Base-by-base conservation (phyloP, 768 basidiomycete genomes). In the Phallus indusiatus region DNA sequence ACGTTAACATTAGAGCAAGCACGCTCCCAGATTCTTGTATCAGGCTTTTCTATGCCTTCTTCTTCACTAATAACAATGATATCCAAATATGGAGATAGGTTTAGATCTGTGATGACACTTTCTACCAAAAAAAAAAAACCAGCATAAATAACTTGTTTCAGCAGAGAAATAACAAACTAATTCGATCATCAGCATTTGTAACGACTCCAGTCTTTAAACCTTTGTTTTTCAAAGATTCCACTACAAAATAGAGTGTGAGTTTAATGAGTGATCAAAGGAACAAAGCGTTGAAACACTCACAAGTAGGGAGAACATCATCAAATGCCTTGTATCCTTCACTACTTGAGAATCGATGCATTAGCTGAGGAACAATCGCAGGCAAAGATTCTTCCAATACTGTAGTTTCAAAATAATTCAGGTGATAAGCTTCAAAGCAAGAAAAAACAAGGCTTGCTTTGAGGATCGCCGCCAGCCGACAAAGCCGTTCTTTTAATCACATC, bases 401-500 rank as follows among this genome's bases (percentile, higher is more conserved):
- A 56, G 11, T 35, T 22, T 48, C 24, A 2, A 42, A 42, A 37
- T 11, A 47, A 20, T 16, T 47, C 4, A 12, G 10, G 5, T 36
- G 57, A 18, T 34, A 34, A 17, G 55, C 16, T 47, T 21, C 16
- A 35, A 18, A 16, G 22, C 33, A 48, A 24, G 36, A 16, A 10
- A 22, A 35, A 58, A 37, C 50, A 52, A 33, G 28, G 34, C 74
- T 62, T 61, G 84, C 85, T 78, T 65, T 73, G 67, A 52, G 78
- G 67, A 69, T 85, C 74, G 2, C 83, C 89, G 0, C 87, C 88
- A 47, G 89, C 87, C 3, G 83, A 87, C 1, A 88, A 69, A 17
- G 88, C 89, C 37, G 90, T 91, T 59, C 80, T 72, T 59, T 74
- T 75, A 61, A 92, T 84, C 42, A 92, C 88, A 62, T 88, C 83